These are phyloP conservation scores for Casaregolazyma lundiana DNA, from an alignment of 1,139 yeast genomes.

Conservation along the genomic window DNA sequence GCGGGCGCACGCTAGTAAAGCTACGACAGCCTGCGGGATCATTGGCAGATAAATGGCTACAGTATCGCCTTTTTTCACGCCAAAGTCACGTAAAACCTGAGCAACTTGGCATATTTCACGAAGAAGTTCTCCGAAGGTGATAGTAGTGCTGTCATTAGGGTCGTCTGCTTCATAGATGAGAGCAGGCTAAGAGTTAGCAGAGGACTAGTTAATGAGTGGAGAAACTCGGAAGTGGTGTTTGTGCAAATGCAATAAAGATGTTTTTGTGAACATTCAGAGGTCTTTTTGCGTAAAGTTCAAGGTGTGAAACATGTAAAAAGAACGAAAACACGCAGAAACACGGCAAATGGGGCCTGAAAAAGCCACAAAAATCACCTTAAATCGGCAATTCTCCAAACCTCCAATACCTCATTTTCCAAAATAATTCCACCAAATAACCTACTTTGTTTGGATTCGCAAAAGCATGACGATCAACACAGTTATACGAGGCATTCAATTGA, in stretches of 20 bases:
- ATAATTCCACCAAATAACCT: conserved; percentile 11
- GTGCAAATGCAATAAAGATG: too few species aligned
- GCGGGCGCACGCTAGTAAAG: conserved; percentile 92
- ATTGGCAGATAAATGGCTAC: conserved; percentile 96
- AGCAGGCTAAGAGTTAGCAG: conserved; percentile 40
- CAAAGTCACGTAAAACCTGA: conserved; percentile 81
- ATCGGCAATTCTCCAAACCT: too few species aligned
- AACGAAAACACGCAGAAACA: neutral
- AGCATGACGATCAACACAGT: conserved; percentile 97
- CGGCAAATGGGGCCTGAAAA: neutral
- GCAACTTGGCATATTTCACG: conserved; percentile 86
- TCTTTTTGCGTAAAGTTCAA: too few species aligned
- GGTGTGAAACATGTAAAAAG: neutral
- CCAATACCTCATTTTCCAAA: too few species aligned
- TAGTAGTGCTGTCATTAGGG: conserved; percentile 59
- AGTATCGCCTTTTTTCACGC: conserved; percentile 88
- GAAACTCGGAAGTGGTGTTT: too few species aligned
- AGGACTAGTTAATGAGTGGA: too few species aligned
- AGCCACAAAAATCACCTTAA: neutral
- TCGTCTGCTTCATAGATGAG: conserved; percentile 94
- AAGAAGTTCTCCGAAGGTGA: conserved; percentile 83
- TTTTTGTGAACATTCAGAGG: too few species aligned
- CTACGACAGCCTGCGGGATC: conserved; percentile 92
- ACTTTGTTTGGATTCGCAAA: conserved; percentile 73
- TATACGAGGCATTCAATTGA: conserved; percentile 86